Percentiles rank a stretch among this genome's conserved stretches.
Conservation (phyloP, 2,329 filamentous ascomycete species). For the Celoporthe dispersa region DNA sequence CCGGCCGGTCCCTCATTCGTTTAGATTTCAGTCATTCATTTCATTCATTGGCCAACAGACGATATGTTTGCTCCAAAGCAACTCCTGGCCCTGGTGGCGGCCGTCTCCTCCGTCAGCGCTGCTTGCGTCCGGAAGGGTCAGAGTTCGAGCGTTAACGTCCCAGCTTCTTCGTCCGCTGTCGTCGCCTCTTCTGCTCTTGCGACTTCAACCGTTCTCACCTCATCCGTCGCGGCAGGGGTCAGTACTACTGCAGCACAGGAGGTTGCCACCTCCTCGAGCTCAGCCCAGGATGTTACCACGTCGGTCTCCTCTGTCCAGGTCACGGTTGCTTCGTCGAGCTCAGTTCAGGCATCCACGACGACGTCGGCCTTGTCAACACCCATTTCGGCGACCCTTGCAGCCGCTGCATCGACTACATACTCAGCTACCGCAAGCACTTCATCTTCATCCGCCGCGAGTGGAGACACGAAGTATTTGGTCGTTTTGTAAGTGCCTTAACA, state of each 20-base stretch:
- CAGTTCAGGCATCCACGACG: not conserved
- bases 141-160: not conserved
- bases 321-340: not conserved
- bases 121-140: constrained; percentile 22
- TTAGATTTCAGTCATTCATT: not conserved
- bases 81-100: constrained; percentile 18
- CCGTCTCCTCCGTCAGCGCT: constrained; percentile 21
- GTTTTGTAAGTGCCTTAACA: constrained; percentile 23
- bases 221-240: not conserved
- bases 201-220: constrained; percentile 1
- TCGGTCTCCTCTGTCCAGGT: constrained; percentile 1
- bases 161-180: constrained; percentile 8
- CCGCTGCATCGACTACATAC: constrained; percentile 15
- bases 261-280: not conserved
- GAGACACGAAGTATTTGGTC: constrained; percentile 27
- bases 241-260: constrained; percentile 4
- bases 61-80: constrained; percentile 26
- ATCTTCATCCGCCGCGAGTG: constrained; percentile 5
- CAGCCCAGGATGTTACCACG: not conserved
- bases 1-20: constrained; percentile 13
- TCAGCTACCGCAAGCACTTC: constrained; percentile 9
- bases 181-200: constrained; percentile 11
- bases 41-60: not conserved
- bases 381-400: not conserved
- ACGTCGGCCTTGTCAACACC: not conserved